Percentiles rank a stretch among this genome's conserved stretches.
phyloP scores from a whole-genome alignment of 1,284 basidiomycete genomes.

The Cryptococcus sp. region DNA sequence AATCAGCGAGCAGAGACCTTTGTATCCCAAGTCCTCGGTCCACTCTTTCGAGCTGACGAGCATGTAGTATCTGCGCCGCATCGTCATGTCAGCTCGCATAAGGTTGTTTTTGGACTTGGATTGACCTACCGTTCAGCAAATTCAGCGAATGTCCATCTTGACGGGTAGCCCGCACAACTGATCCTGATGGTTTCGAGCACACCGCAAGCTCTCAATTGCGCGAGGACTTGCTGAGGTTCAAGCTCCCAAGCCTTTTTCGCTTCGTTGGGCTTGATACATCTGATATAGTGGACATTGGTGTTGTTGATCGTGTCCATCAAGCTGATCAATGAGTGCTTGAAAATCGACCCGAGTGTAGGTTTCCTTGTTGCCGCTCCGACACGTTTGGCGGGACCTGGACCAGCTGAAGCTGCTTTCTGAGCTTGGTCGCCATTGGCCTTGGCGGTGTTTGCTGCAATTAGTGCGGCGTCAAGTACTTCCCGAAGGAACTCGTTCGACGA shows the following conservation, averaged over 20 bases:
- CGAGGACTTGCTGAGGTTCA: slow-evolving; percentile 90
- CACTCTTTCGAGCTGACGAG: slow-evolving; percentile 84
- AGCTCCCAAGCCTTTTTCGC: slow-evolving; percentile 96
- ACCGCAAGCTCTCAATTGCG: slow-evolving; percentile 96
- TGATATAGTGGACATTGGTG: slow-evolving; percentile 98
- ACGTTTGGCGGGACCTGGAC: slow-evolving; percentile 32
- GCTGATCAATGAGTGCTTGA: slow-evolving; percentile 90
- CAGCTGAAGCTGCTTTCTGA: slow-evolving; percentile 25
- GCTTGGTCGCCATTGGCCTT: slow-evolving; percentile 55
- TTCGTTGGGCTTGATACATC: slow-evolving; percentile 99
- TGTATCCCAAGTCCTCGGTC: slow-evolving; percentile 70
- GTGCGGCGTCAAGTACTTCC: slow-evolving; percentile 88
- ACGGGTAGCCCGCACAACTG: slow-evolving; percentile 97
- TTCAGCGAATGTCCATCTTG: slow-evolving; percentile 98
- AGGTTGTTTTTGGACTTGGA: no score
- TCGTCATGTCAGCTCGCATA: no score
- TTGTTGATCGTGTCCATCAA: slow-evolving; percentile 97
- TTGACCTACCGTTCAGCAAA: slow-evolving; percentile 88
- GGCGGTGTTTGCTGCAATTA: slow-evolving; percentile 63
- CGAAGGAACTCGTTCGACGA: slow-evolving; percentile 92
- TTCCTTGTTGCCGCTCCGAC: slow-evolving; percentile 70
- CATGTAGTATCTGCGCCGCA: slow-evolving; percentile 82
- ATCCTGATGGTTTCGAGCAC: slow-evolving; percentile 99
- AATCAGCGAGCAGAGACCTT: slow-evolving; percentile 80
- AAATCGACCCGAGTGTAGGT: slow-evolving; percentile 96